phyloP scores from a whole-genome alignment of 2,329 filamentous ascomycete species.

The Macroventuria anomochaeta region DNA sequence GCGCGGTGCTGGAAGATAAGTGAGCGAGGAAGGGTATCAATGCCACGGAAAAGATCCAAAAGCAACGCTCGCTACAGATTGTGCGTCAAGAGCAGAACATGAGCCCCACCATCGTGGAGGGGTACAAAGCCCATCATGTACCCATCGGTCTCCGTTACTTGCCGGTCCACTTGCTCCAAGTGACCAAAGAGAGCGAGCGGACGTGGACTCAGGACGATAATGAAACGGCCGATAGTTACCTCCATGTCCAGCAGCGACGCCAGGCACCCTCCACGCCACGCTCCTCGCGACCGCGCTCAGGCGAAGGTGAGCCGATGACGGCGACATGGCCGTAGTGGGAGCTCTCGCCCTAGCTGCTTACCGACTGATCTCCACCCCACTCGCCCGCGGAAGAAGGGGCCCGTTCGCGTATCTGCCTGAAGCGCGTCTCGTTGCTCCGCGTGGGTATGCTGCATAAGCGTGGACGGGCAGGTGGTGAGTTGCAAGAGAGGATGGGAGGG shows the following conservation, averaged over 20 bases:
- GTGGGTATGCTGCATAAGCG: too few species aligned
- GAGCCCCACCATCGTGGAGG: slow-evolving; percentile 15
- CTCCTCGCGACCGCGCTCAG: not conserved
- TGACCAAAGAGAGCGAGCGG: not conserved
- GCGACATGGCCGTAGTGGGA: slow-evolving; percentile 33
- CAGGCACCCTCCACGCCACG: not conserved
- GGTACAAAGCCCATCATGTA: slow-evolving; percentile 3
- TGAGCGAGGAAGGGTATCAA: not conserved
- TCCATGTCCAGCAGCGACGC: not conserved
- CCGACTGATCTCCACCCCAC: too few species aligned
- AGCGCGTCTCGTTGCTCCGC: too few species aligned
- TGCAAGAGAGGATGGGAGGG: too few species aligned
- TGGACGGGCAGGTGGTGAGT: too few species aligned
- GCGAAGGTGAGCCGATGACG: slow-evolving; percentile 38
- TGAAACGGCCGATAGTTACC: too few species aligned
- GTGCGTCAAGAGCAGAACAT: slow-evolving; percentile 11
- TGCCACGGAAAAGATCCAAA: not conserved
- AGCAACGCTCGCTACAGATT: slow-evolving; percentile 1
- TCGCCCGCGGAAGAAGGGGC: too few species aligned
- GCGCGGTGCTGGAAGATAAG: not conserved
- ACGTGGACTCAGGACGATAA: not conserved
- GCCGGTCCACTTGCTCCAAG: not conserved
- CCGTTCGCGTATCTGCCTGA: too few species aligned
- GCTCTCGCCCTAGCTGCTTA: too few species aligned
- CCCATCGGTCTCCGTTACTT: not conserved